Conservation (phyloP, 2,329 filamentous ascomycete species). For the Chrysoporthe deuterocubensis region DNA sequence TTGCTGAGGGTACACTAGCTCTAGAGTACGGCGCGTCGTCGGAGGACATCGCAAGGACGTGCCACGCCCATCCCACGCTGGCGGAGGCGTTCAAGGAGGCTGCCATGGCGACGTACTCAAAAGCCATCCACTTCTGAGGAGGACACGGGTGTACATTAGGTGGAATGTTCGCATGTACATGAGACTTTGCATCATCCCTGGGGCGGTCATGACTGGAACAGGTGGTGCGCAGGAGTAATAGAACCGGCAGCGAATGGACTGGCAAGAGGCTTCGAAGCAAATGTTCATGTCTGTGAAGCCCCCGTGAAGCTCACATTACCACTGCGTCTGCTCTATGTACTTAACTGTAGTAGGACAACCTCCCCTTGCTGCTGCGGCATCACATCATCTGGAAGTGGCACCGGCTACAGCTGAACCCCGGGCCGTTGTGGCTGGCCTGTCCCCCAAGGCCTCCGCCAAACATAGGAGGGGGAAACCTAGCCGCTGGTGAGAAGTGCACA, state of each 20-base stretch:
- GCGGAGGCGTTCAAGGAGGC: conserved; percentile 99
- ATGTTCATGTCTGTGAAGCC: not conserved
- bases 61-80: conserved; percentile 94
- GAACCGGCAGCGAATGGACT: conserved; percentile 15
- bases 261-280: not conserved
- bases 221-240: conserved; percentile 26
- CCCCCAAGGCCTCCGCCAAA: conserved; percentile 1
- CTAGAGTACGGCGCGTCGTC: conserved; percentile 95
- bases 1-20: conserved; percentile 93
- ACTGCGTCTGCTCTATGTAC: not conserved
- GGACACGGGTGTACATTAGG: conserved; percentile 13
- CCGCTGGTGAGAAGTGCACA: not conserved
- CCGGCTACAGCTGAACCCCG: conserved; percentile 15
- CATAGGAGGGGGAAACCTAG: not conserved
- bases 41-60: conserved; percentile 93
- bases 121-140: conserved; percentile 86
- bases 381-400: conserved; percentile 17
- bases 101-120: conserved; percentile 94
- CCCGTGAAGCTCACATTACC: not conserved
- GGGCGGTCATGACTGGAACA: conserved; percentile 10
- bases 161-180: conserved; percentile 25
- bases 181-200: conserved; percentile 16
- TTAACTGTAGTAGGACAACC: not conserved
- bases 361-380: not conserved
- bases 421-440: conserved; percentile 4